These are phyloP conservation scores for Phoma sp. DNA, from an alignment of 2,329 filamentous ascomycete genomes.

Conservation along the genomic window DNA sequence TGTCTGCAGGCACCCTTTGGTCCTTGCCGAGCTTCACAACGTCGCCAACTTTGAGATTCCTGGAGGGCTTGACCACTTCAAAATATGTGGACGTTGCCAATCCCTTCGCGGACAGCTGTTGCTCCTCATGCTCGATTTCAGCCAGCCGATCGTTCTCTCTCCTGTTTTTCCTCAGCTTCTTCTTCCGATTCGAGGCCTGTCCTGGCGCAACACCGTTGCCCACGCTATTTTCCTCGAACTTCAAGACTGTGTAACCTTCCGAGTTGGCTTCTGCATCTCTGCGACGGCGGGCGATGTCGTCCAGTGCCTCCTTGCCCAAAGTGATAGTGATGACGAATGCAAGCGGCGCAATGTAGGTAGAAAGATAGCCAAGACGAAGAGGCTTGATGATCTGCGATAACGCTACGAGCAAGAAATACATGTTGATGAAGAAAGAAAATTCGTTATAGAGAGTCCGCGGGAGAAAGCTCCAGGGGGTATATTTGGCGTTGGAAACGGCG, in stretches of 20 bases:
- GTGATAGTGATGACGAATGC: slow-evolving; percentile 92
- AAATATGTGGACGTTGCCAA: slow-evolving; percentile 58
- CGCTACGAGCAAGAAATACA: slow-evolving; percentile 96
- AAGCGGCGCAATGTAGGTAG: slow-evolving; percentile 90
- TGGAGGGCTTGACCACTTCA: slow-evolving; percentile 80
- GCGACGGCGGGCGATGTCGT: slow-evolving; percentile 84
- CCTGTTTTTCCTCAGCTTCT: slow-evolving; percentile 42
- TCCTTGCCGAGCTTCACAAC: slow-evolving; percentile 93
- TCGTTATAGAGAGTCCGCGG: slow-evolving; percentile 97
- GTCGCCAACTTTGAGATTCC: slow-evolving; percentile 91
- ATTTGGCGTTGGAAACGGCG: slow-evolving; percentile 95
- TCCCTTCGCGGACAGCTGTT: slow-evolving; percentile 47
- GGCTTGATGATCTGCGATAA: slow-evolving; percentile 90
- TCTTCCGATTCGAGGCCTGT: slow-evolving; percentile 35
- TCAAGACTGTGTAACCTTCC: slow-evolving; percentile 80
- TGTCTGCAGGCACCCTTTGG: slow-evolving; percentile 90
- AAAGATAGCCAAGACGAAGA: slow-evolving; percentile 89
- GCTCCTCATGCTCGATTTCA: slow-evolving; percentile 74
- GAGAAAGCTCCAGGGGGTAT: slow-evolving; percentile 92
- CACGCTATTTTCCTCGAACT: slow-evolving; percentile 66
- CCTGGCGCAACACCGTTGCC: slow-evolving; percentile 43
- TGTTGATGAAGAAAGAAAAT: slow-evolving; percentile 99
- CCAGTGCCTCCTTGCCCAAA: slow-evolving; percentile 91
- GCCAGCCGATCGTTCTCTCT: slow-evolving; percentile 57
- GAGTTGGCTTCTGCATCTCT: slow-evolving; percentile 94